Conservation (phyloP, 805 yeast species). For the Ogataea haglerorum region DNA sequence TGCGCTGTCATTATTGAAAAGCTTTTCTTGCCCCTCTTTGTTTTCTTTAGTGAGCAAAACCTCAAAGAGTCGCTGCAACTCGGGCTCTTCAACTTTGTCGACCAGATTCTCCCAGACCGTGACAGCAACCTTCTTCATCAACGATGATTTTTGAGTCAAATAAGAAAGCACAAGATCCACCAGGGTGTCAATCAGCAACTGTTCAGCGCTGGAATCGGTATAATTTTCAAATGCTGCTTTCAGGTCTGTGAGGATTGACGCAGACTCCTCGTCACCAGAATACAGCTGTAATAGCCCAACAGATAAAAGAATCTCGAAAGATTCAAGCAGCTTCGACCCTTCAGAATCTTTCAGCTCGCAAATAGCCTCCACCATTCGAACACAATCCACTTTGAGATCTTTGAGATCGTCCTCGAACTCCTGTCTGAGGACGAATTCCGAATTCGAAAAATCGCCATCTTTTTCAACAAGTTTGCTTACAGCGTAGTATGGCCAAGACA, state of each 20-base stretch:
- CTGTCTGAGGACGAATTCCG: slow-evolving; percentile 18
- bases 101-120: slow-evolving; percentile 48
- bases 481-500: slow-evolving; percentile 62
- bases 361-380: slow-evolving; percentile 45
- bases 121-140: slow-evolving; percentile 55
- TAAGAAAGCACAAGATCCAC: slow-evolving; percentile 56
- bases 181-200: slow-evolving; percentile 35
- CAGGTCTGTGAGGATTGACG: slow-evolving; percentile 69
- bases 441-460: slow-evolving; percentile 15
- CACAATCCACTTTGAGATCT: slow-evolving; percentile 45
- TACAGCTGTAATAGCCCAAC: slow-evolving; percentile 75
- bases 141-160: slow-evolving; percentile 52
- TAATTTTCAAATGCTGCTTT: slow-evolving; percentile 53
- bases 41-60: slow-evolving; percentile 68
- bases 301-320: slow-evolving; percentile 71
- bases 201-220: slow-evolving; percentile 38
- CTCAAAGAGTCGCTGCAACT: slow-evolving; percentile 50
- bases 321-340: slow-evolving; percentile 36
- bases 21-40: slow-evolving; percentile 69
- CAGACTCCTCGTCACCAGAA: slow-evolving; percentile 74
- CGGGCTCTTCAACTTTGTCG: slow-evolving; percentile 40
- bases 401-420: slow-evolving; percentile 59
- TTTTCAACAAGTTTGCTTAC: slow-evolving; percentile 28
- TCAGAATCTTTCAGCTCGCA: slow-evolving; percentile 33
- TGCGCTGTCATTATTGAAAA: slow-evolving; percentile 58